Conservation (phyloP, 495 filamentous ascomycete species). For the Aspergillus leporis region DNA sequence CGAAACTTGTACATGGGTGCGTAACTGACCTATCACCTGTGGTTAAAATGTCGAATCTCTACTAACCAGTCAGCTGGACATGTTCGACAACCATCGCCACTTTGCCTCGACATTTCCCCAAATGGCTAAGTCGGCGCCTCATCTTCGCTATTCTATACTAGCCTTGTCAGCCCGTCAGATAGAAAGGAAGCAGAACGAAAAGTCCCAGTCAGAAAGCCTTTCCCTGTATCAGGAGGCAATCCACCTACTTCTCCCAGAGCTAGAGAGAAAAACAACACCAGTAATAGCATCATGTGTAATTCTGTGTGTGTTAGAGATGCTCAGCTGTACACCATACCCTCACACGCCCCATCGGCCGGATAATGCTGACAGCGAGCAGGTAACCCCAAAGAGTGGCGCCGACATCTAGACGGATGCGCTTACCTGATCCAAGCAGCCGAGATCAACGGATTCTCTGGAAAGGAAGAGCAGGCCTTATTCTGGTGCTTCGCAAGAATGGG, state of each 20-base stretch:
- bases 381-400: conserved; percentile 43
- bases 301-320: conserved; percentile 45
- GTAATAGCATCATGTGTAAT: conserved; percentile 44
- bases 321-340: conserved; percentile 30
- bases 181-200: conserved; percentile 38
- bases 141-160: conserved; percentile 43
- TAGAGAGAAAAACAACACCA: conserved; percentile 39
- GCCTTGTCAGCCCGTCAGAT: conserved; percentile 47
- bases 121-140: conserved; percentile 38
- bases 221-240: conserved; percentile 47
- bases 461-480: conserved; percentile 44
- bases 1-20: conserved; percentile 43
- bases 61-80: conserved; percentile 36
- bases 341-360: neutral
- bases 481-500: conserved; percentile 53
- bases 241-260: conserved; percentile 36
- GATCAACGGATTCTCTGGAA: conserved; percentile 41
- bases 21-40: neutral
- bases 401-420: conserved; percentile 50
- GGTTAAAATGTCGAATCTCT: neutral
- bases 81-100: conserved; percentile 47
- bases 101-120: conserved; percentile 44
- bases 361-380: conserved; percentile 11
- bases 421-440: conserved; percentile 40
- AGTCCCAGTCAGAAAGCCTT: conserved; percentile 41